phyloP scores from a whole-genome alignment of 148 eudicot genomes.

The Cornus kousa region DNA sequence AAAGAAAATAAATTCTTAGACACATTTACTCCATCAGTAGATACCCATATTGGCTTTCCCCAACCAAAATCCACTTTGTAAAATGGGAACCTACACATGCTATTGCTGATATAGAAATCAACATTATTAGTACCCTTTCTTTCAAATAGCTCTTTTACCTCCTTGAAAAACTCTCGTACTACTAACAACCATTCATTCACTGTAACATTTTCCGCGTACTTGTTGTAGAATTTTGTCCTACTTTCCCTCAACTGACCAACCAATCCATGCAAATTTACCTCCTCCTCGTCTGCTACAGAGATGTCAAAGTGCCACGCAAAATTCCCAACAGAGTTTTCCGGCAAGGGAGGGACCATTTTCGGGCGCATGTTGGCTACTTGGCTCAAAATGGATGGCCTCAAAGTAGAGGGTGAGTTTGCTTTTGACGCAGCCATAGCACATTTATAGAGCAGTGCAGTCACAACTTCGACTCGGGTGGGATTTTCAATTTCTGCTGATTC shows the following conservation, averaged over 20 bases:
- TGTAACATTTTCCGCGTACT: not conserved
- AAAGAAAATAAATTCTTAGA: not conserved
- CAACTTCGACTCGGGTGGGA: conserved; percentile 12
- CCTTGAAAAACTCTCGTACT: not conserved
- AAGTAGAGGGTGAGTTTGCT: not conserved
- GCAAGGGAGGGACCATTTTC: conserved; percentile 1
- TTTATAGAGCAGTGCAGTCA: conserved; percentile 13
- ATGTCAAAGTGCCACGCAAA: conserved; percentile 3
- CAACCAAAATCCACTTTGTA: not conserved
- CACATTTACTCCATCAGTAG: not conserved
- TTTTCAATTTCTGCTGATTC: not conserved
- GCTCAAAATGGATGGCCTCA: not conserved
- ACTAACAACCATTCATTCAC: conserved; percentile 3
- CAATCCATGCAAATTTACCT: conserved; percentile 1
- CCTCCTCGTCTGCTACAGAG: not conserved
- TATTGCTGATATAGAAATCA: not conserved
- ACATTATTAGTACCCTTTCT: not conserved
- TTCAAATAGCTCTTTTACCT: not conserved
- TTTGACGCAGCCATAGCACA: conserved; percentile 3
- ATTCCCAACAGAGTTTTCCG: conserved; percentile 4
- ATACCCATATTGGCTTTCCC: not conserved
- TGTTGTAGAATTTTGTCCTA: not conserved
- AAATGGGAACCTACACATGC: not conserved
- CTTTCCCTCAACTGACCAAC: not conserved
- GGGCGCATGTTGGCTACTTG: conserved; percentile 4